Evolutionary conservation across 345 rosid species (phyloP).

Genomic region (Stellera chamaejasme): DNA sequence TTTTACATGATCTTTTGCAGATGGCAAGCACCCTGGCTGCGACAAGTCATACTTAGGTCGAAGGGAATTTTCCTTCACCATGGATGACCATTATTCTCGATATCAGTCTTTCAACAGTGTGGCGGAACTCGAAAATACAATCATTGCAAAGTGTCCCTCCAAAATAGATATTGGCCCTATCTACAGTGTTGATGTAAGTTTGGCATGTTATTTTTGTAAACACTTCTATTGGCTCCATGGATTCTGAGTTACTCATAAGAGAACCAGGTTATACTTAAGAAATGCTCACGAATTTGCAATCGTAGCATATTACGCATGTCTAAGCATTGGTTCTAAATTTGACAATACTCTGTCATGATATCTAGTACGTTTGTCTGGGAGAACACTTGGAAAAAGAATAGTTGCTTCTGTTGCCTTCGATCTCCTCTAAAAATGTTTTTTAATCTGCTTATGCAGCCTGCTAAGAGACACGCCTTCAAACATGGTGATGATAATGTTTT

Average conservation of each 20-base stretch:
- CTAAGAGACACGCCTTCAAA: conserved; percentile 70
- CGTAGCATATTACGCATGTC: too few species aligned
- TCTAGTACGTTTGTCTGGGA: neutral
- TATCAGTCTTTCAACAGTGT: conserved; percentile 62
- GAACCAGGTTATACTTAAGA: too few species aligned
- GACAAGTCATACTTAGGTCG: conserved; percentile 60
- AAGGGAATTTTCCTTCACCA: conserved; percentile 85
- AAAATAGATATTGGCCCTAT: conserved; percentile 93
- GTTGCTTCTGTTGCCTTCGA: neutral
- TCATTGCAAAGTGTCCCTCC: conserved; percentile 57
- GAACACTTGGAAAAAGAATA: too few species aligned
- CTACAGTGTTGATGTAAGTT: conserved; percentile 71
- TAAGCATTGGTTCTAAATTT: too few species aligned
- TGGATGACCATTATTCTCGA: conserved; percentile 56
- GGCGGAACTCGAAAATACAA: conserved; percentile 49
- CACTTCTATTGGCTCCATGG: neutral
- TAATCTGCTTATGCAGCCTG: conserved; percentile 38
- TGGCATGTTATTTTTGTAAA: neutral
- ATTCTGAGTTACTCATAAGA: neutral
- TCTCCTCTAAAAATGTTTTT: neutral
- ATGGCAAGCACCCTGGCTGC: conserved; percentile 93
- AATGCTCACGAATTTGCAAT: neutral
- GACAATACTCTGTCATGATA: neutral
- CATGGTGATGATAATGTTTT: conserved; percentile 69
- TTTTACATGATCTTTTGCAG: conserved; percentile 25